These are phyloP conservation scores for Tetratostichococcus sp. DNA, from an alignment of 139 green algal genomes.

Conservation along the genomic window DNA sequence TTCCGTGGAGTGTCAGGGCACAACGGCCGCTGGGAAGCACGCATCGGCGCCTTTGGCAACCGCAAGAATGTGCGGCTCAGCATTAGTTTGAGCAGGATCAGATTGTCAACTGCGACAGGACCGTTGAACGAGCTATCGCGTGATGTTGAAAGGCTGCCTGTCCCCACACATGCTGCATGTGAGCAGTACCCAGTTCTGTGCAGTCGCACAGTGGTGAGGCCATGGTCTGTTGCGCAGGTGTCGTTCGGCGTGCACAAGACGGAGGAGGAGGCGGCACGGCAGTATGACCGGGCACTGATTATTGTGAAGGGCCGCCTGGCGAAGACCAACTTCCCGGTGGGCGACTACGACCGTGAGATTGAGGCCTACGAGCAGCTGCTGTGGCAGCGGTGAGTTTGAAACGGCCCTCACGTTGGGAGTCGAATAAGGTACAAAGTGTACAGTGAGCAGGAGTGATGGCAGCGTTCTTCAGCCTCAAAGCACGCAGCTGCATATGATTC, in stretches of 20 bases:
- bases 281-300: conserved; percentile 69
- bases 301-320: conserved; percentile 55
- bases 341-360: conserved; percentile 53
- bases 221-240: conserved; percentile 25
- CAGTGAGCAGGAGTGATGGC: too few species aligned
- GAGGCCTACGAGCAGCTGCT: conserved; percentile 19
- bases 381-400: neutral
- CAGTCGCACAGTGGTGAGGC: neutral
- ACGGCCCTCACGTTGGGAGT: too few species aligned
- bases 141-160: too few species aligned
- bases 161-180: too few species aligned
- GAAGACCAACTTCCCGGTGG: conserved; percentile 70
- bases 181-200: neutral
- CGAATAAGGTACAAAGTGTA: too few species aligned
- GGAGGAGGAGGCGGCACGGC: conserved; percentile 55
- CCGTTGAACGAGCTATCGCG: too few species aligned
- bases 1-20: conserved; percentile 63
- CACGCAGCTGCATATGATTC: too few species aligned
- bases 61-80: conserved; percentile 56
- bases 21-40: conserved; percentile 57
- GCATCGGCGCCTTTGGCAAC: conserved; percentile 57
- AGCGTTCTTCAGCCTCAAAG: too few species aligned
- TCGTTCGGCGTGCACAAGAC: conserved; percentile 63
- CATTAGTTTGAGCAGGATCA: too few species aligned
- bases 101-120: too few species aligned